A percentile compares a stretch with the other conserved stretches of the same genome.
Conservation (phyloP, 1,284 basidiomycete species). For the Gymnopus androsaceus region DNA sequence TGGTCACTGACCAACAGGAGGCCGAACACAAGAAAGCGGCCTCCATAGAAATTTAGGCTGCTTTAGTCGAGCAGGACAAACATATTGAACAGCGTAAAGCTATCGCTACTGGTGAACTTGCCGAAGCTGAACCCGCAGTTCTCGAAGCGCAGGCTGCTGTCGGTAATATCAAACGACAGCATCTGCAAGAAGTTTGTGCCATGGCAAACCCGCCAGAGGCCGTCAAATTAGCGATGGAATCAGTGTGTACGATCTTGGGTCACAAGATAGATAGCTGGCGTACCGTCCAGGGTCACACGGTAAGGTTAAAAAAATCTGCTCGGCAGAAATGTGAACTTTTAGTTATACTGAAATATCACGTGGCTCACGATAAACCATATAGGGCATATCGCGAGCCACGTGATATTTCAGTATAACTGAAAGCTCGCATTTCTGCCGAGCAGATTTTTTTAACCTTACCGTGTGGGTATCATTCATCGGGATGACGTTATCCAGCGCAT, state of each 20-base stretch:
- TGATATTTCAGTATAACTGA: constrained; percentile 82
- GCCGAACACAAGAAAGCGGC: constrained; percentile 98
- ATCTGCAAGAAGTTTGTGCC: constrained; percentile 95
- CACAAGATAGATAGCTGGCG: constrained; percentile 98
- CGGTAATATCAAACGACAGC: constrained; percentile 96
- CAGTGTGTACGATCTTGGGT: constrained; percentile 96
- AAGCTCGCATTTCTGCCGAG: constrained; percentile 98
- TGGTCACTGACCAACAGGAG: constrained; percentile 98
- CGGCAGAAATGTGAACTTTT: too few species aligned
- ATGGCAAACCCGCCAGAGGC: constrained; percentile 99
- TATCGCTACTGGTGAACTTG: constrained; percentile 93
- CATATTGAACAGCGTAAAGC: constrained; percentile 86
- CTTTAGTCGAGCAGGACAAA: constrained; percentile 88
- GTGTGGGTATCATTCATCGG: constrained; percentile 94
- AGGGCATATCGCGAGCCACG: too few species aligned
- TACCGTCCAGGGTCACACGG: constrained; percentile 86
- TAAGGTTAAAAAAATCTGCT: too few species aligned
- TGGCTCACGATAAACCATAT: too few species aligned
- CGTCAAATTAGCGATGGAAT: constrained; percentile 99
- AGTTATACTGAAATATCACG: too few species aligned
- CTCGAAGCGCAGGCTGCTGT: constrained; percentile 94
- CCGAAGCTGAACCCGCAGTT: constrained; percentile 97
- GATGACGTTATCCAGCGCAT: constrained; percentile 98
- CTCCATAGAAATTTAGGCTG: constrained; percentile 94
- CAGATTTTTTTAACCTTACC: too few species aligned